Evolutionary conservation across 1,139 yeast genomes (phyloP).

Genomic region (Protomyces inundatus): DNA sequence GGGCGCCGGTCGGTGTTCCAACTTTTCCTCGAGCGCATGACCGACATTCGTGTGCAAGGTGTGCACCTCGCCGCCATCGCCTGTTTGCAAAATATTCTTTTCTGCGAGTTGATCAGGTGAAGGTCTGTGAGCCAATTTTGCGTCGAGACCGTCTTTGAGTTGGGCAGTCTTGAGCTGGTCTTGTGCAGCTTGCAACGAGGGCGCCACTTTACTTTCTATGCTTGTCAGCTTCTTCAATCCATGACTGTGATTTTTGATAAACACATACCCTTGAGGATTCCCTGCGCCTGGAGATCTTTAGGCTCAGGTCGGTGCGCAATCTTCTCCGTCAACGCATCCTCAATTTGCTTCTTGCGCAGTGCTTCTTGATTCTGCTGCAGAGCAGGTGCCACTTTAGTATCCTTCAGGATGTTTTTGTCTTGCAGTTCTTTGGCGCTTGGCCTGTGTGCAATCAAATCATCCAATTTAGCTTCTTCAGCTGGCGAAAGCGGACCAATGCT

Average conservation of each 20-base stretch:
- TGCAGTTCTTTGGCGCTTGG: slow-evolving; percentile 18
- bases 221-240: not conserved
- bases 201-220: not conserved
- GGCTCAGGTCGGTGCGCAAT: not conserved
- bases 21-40: slow-evolving; percentile 5
- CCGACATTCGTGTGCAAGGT: slow-evolving; percentile 1
- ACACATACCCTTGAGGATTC: not conserved
- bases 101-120: slow-evolving; percentile 16
- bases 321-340: not conserved
- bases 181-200: slow-evolving; percentile 12
- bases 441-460: slow-evolving; percentile 14
- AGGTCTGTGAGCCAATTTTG: slow-evolving; percentile 14
- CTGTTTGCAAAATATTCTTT: slow-evolving; percentile 11
- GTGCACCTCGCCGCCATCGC: slow-evolving; percentile 10
- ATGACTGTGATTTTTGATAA: not conserved
- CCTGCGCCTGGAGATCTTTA: not conserved
- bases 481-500: slow-evolving; percentile 11
- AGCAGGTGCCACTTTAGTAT: slow-evolving; percentile 13
- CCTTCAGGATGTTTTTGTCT: slow-evolving; percentile 23
- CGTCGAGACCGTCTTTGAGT: slow-evolving; percentile 19
- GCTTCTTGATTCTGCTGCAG: not conserved
- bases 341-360: not conserved
- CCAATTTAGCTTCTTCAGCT: slow-evolving; percentile 16
- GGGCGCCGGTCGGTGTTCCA: slow-evolving; percentile 15
- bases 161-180: slow-evolving; percentile 21